phyloP scores from a whole-genome alignment of 352 stramenopile genomes.

The Peronosclerospora sorghi region DNA sequence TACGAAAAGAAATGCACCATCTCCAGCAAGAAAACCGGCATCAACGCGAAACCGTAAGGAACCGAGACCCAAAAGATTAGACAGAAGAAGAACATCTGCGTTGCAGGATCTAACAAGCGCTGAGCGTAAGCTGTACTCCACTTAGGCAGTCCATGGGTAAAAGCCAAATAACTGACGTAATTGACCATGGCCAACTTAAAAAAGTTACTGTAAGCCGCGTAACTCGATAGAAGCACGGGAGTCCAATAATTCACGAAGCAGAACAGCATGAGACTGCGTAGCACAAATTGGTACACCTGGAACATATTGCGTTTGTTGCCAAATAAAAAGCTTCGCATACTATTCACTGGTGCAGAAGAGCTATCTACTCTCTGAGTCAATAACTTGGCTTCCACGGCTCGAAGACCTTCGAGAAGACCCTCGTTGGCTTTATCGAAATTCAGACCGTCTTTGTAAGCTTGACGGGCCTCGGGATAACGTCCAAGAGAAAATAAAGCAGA shows the following conservation, averaged over 20 bases:
- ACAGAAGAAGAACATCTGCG: slow-evolving; percentile 78
- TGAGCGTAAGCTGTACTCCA: slow-evolving; percentile 71
- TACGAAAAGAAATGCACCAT: slow-evolving; percentile 70
- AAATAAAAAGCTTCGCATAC: slow-evolving; percentile 38
- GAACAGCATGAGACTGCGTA: slow-evolving; percentile 54
- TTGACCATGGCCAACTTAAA: slow-evolving; percentile 78
- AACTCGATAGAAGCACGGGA: slow-evolving; percentile 28
- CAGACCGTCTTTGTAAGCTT: slow-evolving; percentile 72
- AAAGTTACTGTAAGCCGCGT: slow-evolving; percentile 51
- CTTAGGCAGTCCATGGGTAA: slow-evolving; percentile 64
- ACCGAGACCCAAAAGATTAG: slow-evolving; percentile 77
- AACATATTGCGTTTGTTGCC: slow-evolving; percentile 61
- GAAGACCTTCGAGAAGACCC: slow-evolving; percentile 59
- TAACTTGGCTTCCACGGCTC: slow-evolving; percentile 44
- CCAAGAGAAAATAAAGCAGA: slow-evolving; percentile 57
- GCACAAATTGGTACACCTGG: slow-evolving; percentile 52
- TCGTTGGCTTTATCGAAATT: slow-evolving; percentile 46
- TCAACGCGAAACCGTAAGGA: slow-evolving; percentile 62
- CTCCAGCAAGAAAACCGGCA: slow-evolving; percentile 73
- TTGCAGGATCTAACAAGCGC: slow-evolving; percentile 66
- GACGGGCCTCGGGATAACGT: slow-evolving; percentile 57
- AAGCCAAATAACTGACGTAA: slow-evolving; percentile 67
- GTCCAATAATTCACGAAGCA: slow-evolving; percentile 72
- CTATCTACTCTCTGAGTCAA: slow-evolving; percentile 9
- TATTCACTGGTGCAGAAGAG: slow-evolving; percentile 7